phyloP scores from a whole-genome alignment of 176 grass and related monocot genomes.

The Metroxylon sagu region DNA sequence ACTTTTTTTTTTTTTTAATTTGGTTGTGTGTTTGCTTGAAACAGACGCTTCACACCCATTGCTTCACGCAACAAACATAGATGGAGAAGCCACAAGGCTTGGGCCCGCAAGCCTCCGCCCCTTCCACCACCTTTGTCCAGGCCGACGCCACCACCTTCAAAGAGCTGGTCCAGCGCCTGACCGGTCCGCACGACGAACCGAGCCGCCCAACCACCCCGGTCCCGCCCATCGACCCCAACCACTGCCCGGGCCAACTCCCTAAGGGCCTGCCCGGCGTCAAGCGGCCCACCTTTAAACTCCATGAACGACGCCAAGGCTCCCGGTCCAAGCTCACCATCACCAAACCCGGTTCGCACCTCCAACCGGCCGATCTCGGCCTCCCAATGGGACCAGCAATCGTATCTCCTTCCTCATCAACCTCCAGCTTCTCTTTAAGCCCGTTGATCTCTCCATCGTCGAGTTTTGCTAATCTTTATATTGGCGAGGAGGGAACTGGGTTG shows the following conservation, averaged over 20 bases:
- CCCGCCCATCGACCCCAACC: neutral
- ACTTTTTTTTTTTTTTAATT: neutral
- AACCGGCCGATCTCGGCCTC: too few species aligned
- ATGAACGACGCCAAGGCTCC: conserved; percentile 5
- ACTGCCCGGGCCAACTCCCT: neutral
- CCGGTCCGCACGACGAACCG: conserved; percentile 17
- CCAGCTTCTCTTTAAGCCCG: neutral
- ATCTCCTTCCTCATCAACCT: neutral
- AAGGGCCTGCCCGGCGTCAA: conserved; percentile 26
- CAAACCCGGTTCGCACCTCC: conserved; percentile 15
- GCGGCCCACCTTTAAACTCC: conserved; percentile 1
- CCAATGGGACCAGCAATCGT: neutral
- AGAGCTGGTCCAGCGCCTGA: conserved; percentile 49
- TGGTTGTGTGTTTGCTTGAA: neutral
- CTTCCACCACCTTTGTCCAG: conserved; percentile 41
- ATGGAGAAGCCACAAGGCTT: conserved; percentile 3
- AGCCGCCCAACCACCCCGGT: neutral
- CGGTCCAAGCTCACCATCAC: conserved; percentile 33
- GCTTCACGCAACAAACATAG: conserved; percentile 29
- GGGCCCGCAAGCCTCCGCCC: conserved; percentile 5
- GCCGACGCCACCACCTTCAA: conserved; percentile 41
- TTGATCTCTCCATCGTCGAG: conserved; percentile 15
- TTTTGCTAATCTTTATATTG: conserved; percentile 11
- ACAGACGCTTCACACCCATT: conserved; percentile 8
- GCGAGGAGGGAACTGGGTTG: neutral